Evolutionary conservation across 2,329 filamentous ascomycete genomes (phyloP), one percentile per base, ranked within the genome.

Genomic region (Colletotrichum sp.): DNA sequence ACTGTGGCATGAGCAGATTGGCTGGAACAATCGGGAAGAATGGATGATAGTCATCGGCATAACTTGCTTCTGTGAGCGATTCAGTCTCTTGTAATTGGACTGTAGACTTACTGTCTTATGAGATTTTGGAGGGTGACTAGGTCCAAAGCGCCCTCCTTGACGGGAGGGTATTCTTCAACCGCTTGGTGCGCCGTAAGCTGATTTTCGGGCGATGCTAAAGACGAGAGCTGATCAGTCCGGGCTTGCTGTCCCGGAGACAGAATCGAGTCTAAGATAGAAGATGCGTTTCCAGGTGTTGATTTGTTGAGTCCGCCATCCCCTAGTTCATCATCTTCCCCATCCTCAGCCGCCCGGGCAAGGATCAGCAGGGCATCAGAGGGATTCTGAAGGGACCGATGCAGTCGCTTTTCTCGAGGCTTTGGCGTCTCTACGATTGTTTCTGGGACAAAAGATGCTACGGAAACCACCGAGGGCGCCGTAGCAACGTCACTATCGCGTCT

Each of bases 1-100:
- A 84, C 21, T 84, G 81, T 52, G 88, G 86, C 77, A 93, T 90
- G 36, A 92, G 90, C 76, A 89, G 88, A 48, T 87, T 85, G 9
- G 92, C 30, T 2, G 65, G 91, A 0, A 93, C 92, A 28, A 95
- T 84, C 1, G 93, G 93, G 69, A 94, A 93, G 83, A 92, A 94
- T 0, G 92, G 91, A 79, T 95, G 93, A 77, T 93, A 94, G 74
- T 91, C 88, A 73, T 91, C 86, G 70, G 90, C 90, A 78, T 93
- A 94, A 34, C 92, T 90, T 21, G 16, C 3, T 21, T 52, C 6
- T 24, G n/a, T 21, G 18, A 43, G 56, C 18, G 7, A 1, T 38
- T 3, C 9, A n/a, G 16, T 10, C 21, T 18, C 5, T 6, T 24
- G 21, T 8, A 3, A 28, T n/a, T 7, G 14, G 7, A 5, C 6